These are phyloP conservation scores for Dryas octopetala DNA, from an alignment of 306 rosid species.

Conservation along the genomic window DNA sequence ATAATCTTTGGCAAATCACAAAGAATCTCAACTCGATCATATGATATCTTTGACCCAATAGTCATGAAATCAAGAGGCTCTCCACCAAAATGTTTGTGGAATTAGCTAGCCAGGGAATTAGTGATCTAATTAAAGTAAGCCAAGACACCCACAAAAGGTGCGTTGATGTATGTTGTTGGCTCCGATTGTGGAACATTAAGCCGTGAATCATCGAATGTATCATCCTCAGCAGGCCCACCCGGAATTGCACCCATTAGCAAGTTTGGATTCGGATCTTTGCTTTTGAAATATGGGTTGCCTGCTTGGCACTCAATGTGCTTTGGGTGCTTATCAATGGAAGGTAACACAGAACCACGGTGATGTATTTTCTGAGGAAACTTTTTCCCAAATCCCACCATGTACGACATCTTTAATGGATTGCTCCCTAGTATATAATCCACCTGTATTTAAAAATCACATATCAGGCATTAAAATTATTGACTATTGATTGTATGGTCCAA, in stretches of 20 bases:
- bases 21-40: too few relatives aligned
- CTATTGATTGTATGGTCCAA: too few relatives aligned
- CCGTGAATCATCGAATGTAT: conserved; percentile 42
- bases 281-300: conserved; percentile 34
- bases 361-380: conserved; percentile 50
- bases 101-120: too few relatives aligned
- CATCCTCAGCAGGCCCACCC: conserved; percentile 46
- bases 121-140: conserved; percentile 44
- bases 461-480: too few relatives aligned
- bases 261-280: conserved; percentile 36
- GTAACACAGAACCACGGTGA: conserved; percentile 51
- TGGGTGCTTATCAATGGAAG: conserved; percentile 32
- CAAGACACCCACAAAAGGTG: conserved; percentile 54
- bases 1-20: too few relatives aligned
- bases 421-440: conserved; percentile 15
- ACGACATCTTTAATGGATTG: conserved; percentile 40
- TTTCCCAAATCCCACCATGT: conserved; percentile 57
- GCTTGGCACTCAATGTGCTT: conserved; percentile 30
- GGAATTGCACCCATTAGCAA: conserved; percentile 46
- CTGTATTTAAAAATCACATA: background rate
- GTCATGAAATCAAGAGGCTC: too few relatives aligned
- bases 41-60: too few relatives aligned
- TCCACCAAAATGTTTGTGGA: too few relatives aligned
- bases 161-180: conserved; percentile 56
- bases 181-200: conserved; percentile 40